These are phyloP conservation scores for Mycena sp. DNA, from an alignment of 1,284 basidiomycete genomes.

Conservation along the genomic window DNA sequence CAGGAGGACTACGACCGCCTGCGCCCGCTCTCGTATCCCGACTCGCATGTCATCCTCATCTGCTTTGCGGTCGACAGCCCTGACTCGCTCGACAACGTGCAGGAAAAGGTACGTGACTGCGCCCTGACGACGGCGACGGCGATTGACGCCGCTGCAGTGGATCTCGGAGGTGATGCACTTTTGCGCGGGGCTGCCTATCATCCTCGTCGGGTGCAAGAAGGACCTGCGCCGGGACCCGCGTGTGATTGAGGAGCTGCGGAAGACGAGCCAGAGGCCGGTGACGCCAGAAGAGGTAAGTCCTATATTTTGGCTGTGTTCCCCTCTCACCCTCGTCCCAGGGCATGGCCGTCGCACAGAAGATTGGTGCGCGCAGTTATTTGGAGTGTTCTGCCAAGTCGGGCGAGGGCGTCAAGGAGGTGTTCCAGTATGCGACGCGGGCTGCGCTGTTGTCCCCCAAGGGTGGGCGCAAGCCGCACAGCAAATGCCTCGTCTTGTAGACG, in stretches of 20 bases:
- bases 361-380: conserved; percentile 88
- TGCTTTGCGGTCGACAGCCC: conserved; percentile 95
- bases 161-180: conserved; percentile 95
- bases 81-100: conserved; percentile 93
- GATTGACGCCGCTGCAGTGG: conserved; percentile 65
- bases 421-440: conserved; percentile 88
- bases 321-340: conserved; percentile 57
- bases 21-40: conserved; percentile 90
- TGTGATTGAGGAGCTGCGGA: conserved; percentile 83
- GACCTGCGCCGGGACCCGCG: conserved; percentile 84
- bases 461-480: conserved; percentile 47
- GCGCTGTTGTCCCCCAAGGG: conserved; percentile 68
- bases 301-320: conserved; percentile 5
- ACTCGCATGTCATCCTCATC: conserved; percentile 94
- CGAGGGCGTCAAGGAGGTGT: conserved; percentile 91
- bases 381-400: conserved; percentile 93
- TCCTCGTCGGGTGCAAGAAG: conserved; percentile 95
- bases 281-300: conserved; percentile 73
- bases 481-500: conserved; percentile 47
- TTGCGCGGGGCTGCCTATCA: conserved; percentile 87
- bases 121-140: conserved; percentile 9
- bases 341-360: conserved; percentile 88
- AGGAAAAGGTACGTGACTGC: conserved; percentile 82
- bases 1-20: conserved; percentile 93
- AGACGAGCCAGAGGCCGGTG: conserved; percentile 85